phyloP scores from a whole-genome alignment of 345 rosid genomes.

The Populus davidiana region DNA sequence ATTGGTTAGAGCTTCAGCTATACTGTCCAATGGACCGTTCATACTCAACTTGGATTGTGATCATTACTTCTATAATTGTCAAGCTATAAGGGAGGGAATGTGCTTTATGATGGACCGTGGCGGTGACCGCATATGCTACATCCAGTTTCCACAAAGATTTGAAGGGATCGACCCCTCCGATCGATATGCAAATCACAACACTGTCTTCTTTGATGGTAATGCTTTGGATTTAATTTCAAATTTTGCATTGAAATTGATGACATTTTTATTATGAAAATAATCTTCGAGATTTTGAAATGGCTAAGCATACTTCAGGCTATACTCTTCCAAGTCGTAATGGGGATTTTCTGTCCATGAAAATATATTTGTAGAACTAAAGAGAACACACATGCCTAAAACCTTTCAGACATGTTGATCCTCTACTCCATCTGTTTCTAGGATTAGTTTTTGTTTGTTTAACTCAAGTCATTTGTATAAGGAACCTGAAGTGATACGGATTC shows the following conservation, averaged over 20 bases:
- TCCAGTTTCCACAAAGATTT: conserved; percentile 89
- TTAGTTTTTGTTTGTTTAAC: too few species aligned
- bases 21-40: conserved; percentile 79
- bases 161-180: conserved; percentile 98
- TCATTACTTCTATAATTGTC: conserved; percentile 72
- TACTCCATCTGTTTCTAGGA: too few species aligned
- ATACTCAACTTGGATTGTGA: conserved; percentile 88
- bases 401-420: too few species aligned
- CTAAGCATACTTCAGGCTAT: background rate
- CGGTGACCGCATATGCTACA: conserved; percentile 82
- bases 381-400: too few species aligned
- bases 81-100: conserved; percentile 82
- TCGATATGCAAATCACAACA: conserved; percentile 86
- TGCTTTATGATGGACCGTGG: conserved; percentile 99
- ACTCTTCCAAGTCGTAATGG: background rate
- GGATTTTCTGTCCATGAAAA: background rate
- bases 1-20: conserved; percentile 88
- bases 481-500: too few species aligned
- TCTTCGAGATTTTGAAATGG: background rate
- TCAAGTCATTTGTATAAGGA: too few species aligned
- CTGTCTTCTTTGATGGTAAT: conserved; percentile 83
- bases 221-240: background rate
- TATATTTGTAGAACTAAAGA: background rate
- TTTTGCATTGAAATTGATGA: background rate
- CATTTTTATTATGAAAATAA: background rate